Conservation (phyloP, 257 asterid genomes). For the Primulina huaijiensis region DNA sequence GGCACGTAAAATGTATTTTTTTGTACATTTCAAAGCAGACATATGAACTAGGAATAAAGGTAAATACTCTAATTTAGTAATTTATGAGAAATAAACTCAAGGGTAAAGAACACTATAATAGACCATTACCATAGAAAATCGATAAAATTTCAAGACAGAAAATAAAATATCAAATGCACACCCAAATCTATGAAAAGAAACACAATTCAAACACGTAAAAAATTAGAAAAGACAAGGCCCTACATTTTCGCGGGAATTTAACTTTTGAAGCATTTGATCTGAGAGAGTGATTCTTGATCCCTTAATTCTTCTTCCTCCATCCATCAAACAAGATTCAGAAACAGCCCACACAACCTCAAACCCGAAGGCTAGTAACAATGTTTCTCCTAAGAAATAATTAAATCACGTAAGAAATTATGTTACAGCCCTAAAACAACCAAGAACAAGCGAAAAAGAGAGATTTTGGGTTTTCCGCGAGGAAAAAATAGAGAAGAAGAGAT, state of each 20-base stretch:
- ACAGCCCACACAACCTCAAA: background rate
- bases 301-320: background rate
- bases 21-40: too few species aligned
- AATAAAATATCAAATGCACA: too few species aligned
- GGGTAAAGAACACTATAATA: too few species aligned
- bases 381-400: background rate
- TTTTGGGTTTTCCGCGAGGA: background rate
- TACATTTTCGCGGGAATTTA: conserved; percentile 24
- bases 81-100: too few species aligned
- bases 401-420: too few species aligned
- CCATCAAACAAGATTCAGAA: background rate
- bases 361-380: background rate
- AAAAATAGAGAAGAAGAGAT: background rate
- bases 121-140: too few species aligned
- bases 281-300: background rate
- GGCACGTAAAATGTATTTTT: too few species aligned
- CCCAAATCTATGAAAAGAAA: background rate
- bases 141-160: too few species aligned
- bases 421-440: background rate
- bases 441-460: background rate
- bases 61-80: too few species aligned
- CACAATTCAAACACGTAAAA: background rate
- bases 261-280: conserved; percentile 16
- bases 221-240: background rate
- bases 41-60: too few species aligned